A percentile compares a stretch with the other conserved stretches of the same genome.
phyloP scores from a whole-genome alignment of 331 rosid species.

The Ulmus americana region DNA sequence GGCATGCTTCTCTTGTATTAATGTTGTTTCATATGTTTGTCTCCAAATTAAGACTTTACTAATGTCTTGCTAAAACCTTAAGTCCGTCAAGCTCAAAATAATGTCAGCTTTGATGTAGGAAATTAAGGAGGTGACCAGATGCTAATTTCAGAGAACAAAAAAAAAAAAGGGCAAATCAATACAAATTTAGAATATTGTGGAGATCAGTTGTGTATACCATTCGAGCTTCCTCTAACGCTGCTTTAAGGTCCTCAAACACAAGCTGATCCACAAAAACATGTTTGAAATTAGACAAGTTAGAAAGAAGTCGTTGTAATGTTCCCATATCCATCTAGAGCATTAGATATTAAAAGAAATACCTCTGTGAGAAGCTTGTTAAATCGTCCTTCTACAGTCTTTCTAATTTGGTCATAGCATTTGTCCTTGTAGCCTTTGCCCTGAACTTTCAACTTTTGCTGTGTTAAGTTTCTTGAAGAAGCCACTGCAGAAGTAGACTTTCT shows the following conservation, averaged over 20 bases:
- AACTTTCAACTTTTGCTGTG: conserved; percentile 70
- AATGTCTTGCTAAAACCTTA: too few relatives aligned
- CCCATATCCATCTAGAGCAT: background rate
- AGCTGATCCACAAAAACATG: conserved; percentile 53
- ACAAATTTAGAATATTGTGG: conserved; percentile 8
- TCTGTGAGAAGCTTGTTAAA: conserved; percentile 78
- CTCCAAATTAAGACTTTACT: too few relatives aligned
- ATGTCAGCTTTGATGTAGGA: background rate
- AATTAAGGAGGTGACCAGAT: background rate
- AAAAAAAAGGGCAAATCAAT: background rate
- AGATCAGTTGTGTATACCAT: conserved; percentile 39
- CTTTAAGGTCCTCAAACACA: conserved; percentile 79
- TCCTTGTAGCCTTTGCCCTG: conserved; percentile 91
- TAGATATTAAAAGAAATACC: conserved; percentile 33
- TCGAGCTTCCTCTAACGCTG: conserved; percentile 92
- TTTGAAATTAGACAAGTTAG: conserved; percentile 2
- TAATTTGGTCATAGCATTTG: conserved; percentile 86
- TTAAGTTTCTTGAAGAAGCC: conserved; percentile 59
- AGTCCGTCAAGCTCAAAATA: background rate
- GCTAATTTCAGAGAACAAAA: background rate
- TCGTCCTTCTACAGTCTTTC: conserved; percentile 85
- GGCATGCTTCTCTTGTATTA: too few relatives aligned
- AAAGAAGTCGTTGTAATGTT: background rate
- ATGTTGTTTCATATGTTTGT: too few relatives aligned
- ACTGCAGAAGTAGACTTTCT: conserved; percentile 53